These are phyloP conservation scores for Trichoderma sp. DNA, from an alignment of 2,329 filamentous ascomycete genomes.

Conservation along the genomic window DNA sequence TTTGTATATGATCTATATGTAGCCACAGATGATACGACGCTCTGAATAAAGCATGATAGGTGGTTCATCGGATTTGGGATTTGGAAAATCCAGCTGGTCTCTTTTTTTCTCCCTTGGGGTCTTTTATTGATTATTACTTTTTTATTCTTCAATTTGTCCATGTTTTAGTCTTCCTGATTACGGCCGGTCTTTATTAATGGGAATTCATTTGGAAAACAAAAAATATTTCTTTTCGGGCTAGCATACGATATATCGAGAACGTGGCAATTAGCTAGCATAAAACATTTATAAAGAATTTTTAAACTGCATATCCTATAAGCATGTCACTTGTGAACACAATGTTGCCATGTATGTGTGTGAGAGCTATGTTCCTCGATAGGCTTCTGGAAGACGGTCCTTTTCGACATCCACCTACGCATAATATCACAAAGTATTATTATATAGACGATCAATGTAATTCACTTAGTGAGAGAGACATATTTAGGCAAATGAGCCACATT, in stretches of 20 bases:
- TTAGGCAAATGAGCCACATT: not conserved
- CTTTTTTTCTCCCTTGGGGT: not conserved
- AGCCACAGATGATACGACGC: not conserved
- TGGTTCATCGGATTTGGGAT: not conserved
- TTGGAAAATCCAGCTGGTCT: not conserved
- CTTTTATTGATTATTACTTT: not conserved
- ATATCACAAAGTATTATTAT: not conserved
- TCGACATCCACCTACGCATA: not conserved
- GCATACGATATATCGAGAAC: not conserved
- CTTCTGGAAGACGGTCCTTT: not conserved
- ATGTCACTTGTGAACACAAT: not conserved
- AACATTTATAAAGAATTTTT: not conserved
- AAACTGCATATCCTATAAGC: not conserved
- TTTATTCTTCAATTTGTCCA: not conserved
- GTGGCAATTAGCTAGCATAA: not conserved
- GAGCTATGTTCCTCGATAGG: not conserved
- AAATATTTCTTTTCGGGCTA: not conserved
- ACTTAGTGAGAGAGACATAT: not conserved
- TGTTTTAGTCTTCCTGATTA: not conserved
- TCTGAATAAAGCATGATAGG: constrained; percentile 7
- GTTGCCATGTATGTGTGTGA: not conserved
- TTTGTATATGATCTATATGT: constrained; percentile 20
- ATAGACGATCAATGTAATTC: not conserved
- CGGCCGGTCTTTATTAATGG: not conserved
- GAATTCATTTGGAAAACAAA: not conserved